phyloP scores from a whole-genome alignment of 176 grass and related monocot genomes.

The Thalia dealbata region DNA sequence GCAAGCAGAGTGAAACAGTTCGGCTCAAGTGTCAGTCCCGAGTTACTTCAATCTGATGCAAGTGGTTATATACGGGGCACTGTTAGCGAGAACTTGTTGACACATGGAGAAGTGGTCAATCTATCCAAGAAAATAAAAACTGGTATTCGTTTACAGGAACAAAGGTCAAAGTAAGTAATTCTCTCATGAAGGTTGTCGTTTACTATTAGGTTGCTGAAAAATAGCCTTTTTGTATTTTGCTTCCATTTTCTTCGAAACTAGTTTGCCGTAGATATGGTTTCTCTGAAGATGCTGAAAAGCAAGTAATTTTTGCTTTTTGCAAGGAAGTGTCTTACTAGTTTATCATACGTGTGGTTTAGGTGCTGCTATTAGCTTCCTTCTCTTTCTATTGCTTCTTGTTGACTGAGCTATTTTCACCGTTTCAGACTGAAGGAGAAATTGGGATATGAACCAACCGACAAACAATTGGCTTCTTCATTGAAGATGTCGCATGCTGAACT shows the following conservation, averaged over 20 bases:
- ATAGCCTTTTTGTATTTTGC: background rate
- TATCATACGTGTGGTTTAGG: background rate
- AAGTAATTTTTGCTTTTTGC: background rate
- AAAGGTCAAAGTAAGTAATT: constrained; percentile 53
- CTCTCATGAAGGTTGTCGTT: background rate
- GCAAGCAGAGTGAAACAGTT: constrained; percentile 18
- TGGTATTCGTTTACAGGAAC: constrained; percentile 58
- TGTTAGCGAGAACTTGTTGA: constrained; percentile 68
- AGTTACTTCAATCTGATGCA: constrained; percentile 47
- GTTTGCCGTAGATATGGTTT: background rate
- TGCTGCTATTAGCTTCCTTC: background rate
- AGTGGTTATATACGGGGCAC: constrained; percentile 67
- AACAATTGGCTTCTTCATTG: constrained; percentile 43
- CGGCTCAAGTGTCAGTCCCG: constrained; percentile 52
- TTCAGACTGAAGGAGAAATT: constrained; percentile 78
- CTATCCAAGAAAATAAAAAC: constrained; percentile 92
- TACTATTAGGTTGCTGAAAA: background rate
- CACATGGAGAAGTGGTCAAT: constrained; percentile 78
- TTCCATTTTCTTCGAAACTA: background rate
- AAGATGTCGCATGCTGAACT: constrained; percentile 53
- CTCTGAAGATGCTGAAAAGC: no score
- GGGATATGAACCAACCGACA: constrained; percentile 65
- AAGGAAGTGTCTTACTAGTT: background rate
- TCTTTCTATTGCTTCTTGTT: background rate
- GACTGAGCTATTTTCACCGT: background rate